phyloP scores from a whole-genome alignment of 371 early-diverging fungal genomes.

The Batkoa obscura region DNA sequence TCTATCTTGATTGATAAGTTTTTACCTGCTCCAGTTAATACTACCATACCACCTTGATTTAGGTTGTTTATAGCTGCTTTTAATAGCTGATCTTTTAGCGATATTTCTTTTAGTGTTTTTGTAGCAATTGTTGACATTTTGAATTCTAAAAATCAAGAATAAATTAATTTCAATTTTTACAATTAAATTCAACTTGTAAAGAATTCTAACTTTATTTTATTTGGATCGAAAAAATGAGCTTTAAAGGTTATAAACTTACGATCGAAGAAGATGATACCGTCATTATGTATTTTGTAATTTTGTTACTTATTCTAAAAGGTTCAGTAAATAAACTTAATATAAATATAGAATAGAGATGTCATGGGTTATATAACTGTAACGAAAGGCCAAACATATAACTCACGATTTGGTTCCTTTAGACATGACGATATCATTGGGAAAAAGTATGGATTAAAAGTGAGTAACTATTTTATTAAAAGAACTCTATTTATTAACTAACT shows the following conservation, averaged over 20 bases:
- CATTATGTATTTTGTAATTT: conserved; percentile 31
- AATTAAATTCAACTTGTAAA: too few species aligned
- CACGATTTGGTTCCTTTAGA: conserved; percentile 51
- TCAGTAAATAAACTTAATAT: not conserved
- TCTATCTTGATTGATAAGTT: too few species aligned
- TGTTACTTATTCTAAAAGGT: too few species aligned
- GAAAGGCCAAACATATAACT: conserved; percentile 34
- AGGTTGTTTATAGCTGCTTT: too few species aligned
- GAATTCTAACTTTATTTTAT: too few species aligned
- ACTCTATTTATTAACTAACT: not conserved
- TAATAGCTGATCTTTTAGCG: too few species aligned
- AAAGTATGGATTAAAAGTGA: conserved; percentile 59
- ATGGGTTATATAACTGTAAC: conserved; percentile 20
- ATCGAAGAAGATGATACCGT: conserved; percentile 38
- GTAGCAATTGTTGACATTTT: too few species aligned
- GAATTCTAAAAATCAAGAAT: too few species aligned
- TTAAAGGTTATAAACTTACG: conserved; percentile 11
- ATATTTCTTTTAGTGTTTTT: too few species aligned
- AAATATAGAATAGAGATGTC: conserved; percentile 8
- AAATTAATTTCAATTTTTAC: too few species aligned
- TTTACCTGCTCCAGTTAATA: too few species aligned
- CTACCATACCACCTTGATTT: too few species aligned
- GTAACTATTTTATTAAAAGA: not conserved
- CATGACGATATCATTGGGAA: conserved; percentile 74
- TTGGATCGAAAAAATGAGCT: not conserved